Conservation (phyloP, 345 rosid species). For the Aethionema arabicum region DNA sequence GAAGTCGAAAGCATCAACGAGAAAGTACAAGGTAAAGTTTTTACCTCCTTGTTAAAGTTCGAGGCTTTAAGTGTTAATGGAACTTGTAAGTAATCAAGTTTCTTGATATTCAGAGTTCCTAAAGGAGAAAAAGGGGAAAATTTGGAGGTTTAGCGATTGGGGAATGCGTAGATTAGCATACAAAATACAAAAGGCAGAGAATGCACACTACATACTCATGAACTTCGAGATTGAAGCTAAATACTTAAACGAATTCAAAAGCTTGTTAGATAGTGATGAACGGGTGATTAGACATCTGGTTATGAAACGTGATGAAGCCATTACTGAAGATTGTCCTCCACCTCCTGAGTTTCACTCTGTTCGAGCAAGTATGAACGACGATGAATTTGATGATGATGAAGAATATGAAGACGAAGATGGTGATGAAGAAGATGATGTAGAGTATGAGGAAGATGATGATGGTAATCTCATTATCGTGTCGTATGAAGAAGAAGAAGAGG, state of each 20-base stretch:
- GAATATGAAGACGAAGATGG: slow-evolving; percentile 38
- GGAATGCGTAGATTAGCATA: slow-evolving; percentile 87
- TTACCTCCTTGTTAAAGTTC: neutral
- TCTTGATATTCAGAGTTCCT: slow-evolving; percentile 53
- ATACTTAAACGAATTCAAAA: slow-evolving; percentile 78
- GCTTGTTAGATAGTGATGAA: slow-evolving; percentile 74
- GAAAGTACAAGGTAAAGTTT: slow-evolving; percentile 76
- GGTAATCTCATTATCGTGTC: slow-evolving; percentile 37
- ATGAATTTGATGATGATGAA: slow-evolving; percentile 56
- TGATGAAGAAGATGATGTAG: slow-evolving; percentile 35
- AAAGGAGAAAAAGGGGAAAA: slow-evolving; percentile 77
- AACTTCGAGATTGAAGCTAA: slow-evolving; percentile 89
- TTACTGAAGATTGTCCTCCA: slow-evolving; percentile 75
- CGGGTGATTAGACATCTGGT: slow-evolving; percentile 89
- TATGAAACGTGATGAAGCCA: slow-evolving; percentile 75
- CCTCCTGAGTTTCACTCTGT: slow-evolving; percentile 79
- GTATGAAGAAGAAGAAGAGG: slow-evolving; percentile 37
- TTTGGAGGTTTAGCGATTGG: slow-evolving; percentile 93
- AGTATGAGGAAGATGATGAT: slow-evolving; percentile 39
- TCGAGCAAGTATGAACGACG: slow-evolving; percentile 44
- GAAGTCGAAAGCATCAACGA: slow-evolving; percentile 68
- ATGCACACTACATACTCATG: slow-evolving; percentile 86
- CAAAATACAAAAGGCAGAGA: slow-evolving; percentile 77
- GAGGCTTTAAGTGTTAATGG: too few relatives aligned
- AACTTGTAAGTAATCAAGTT: neutral